Evolutionary conservation across 768 basidiomycete genomes (phyloP).

Genomic region (Lyophyllum atratum): DNA sequence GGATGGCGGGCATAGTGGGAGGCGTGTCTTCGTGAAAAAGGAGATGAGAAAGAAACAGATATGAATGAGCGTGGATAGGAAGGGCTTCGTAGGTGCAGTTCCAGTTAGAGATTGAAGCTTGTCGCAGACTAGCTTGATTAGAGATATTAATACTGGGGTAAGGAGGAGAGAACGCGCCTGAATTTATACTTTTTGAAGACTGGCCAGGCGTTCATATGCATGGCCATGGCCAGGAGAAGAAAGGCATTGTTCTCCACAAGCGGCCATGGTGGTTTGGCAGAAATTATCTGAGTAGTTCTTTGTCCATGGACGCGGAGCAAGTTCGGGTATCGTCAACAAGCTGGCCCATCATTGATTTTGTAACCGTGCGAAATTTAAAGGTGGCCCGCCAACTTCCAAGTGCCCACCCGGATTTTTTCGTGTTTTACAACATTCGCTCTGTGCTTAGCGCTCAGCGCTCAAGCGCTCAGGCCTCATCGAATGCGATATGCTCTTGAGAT

Average conservation of each 20-base stretch:
- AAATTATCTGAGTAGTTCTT: not conserved
- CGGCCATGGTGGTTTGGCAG: not conserved
- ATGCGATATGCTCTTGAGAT: too few relatives aligned
- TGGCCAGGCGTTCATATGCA: not conserved
- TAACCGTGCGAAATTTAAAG: not conserved
- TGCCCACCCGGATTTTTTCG: too few relatives aligned
- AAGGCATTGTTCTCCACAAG: not conserved
- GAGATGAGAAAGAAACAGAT: not conserved
- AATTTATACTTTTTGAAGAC: not conserved
- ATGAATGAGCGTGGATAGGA: not conserved
- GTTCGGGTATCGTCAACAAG: not conserved
- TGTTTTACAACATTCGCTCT: too few relatives aligned
- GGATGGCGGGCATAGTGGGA: slow-evolving; percentile 20
- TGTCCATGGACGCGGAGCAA: not conserved
- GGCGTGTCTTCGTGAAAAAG: not conserved
- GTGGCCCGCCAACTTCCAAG: too few relatives aligned
- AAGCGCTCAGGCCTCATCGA: too few relatives aligned
- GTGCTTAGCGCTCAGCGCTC: too few relatives aligned
- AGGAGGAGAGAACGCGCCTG: not conserved
- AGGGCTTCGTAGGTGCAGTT: not conserved
- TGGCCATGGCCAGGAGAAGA: not conserved
- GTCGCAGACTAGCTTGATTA: not conserved
- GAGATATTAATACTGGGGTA: not conserved
- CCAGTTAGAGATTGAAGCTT: not conserved
- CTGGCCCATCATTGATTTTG: not conserved